Evolutionary conservation across 495 filamentous ascomycete genomes (phyloP), one percentile per base, ranked within the genome.

Genomic region (Penicillium bialowiezense): DNA sequence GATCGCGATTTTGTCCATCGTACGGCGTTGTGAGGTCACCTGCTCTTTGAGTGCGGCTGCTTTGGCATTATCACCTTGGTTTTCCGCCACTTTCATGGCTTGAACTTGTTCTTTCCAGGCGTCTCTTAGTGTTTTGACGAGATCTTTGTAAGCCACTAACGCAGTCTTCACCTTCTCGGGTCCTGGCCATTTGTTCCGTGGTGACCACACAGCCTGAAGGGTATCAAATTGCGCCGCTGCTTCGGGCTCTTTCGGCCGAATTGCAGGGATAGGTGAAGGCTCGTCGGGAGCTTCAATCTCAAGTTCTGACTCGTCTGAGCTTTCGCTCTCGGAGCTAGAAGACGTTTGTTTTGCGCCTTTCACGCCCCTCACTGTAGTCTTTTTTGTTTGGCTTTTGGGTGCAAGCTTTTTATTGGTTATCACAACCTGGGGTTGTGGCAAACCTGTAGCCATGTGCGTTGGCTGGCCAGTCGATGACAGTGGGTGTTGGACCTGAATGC

Each of bases 151-250:
- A n/a, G 76, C 73, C 33, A 71, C 69, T 18, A 87, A 60, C 15
- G 75, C 73, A 36, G 54, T 66, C 48, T 77, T 75, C 32, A 84
- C 72, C 46, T 77, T 74, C 20, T 77, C 73, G 1, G 65, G 56
- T 14, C 64, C 57, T 14, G 69, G 65, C 32, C 63, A 51, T 45
- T 69, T 69, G 48, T 74, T 80, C 26, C 75, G 72, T n/a, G 80
- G 76, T 10, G 67, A 77, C 84, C 86, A 88, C 14, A 88, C 74
- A 17, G 82, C 82, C 59, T 80, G 77, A 20, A 86, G 71, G 1
- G 79, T 69, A 52, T 89, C 85, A 56, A 85, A 88, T 34, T 77
- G 65, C 0, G 79, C 71, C 20, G 77, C 84, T 48, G 75, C 77
- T 28, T 72, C 56, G 2, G 78, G 73, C 41, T 81, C 78, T 18